Evolutionary conservation across 768 basidiomycete genomes (phyloP).

Genomic region (Thelephora ganbajun): DNA sequence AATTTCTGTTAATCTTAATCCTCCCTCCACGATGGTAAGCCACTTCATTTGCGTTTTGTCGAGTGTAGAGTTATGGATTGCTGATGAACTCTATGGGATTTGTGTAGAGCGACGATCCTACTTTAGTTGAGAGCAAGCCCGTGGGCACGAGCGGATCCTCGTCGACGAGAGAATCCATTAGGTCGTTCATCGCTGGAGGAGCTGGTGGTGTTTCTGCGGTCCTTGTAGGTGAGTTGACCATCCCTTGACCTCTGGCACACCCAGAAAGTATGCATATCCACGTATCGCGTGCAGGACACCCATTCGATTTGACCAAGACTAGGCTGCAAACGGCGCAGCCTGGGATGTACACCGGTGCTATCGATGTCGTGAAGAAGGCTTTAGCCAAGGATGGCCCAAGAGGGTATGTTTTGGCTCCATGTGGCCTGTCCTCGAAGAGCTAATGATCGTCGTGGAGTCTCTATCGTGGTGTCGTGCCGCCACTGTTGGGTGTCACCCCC

Average conservation of each 20-base stretch:
- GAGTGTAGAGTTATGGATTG: no score
- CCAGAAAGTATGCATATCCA: background rate
- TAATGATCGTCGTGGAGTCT: conserved; percentile 31
- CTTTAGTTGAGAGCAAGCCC: no score
- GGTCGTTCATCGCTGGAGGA: conserved; percentile 89
- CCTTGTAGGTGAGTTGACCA: conserved; percentile 59
- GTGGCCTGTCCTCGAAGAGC: background rate
- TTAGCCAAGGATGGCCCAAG: conserved; percentile 80
- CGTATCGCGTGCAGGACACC: conserved; percentile 51
- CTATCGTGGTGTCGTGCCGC: conserved; percentile 90
- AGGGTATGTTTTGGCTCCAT: conserved; percentile 39
- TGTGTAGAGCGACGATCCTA: no score
- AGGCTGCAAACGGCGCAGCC: conserved; percentile 84
- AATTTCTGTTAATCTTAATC: no score
- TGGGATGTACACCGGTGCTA: conserved; percentile 79
- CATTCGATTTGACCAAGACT: conserved; percentile 96
- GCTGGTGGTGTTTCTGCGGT: conserved; percentile 83
- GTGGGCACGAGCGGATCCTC: background rate
- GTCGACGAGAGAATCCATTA: conserved; percentile 31
- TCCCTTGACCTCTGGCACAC: background rate
- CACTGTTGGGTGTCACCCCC: conserved; percentile 87
- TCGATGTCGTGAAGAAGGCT: conserved; percentile 88
- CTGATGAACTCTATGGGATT: no score
- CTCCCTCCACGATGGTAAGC: no score
- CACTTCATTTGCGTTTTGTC: no score